These are phyloP conservation scores for Komagataella populi DNA, from an alignment of 805 yeast species.

Conservation along the genomic window DNA sequence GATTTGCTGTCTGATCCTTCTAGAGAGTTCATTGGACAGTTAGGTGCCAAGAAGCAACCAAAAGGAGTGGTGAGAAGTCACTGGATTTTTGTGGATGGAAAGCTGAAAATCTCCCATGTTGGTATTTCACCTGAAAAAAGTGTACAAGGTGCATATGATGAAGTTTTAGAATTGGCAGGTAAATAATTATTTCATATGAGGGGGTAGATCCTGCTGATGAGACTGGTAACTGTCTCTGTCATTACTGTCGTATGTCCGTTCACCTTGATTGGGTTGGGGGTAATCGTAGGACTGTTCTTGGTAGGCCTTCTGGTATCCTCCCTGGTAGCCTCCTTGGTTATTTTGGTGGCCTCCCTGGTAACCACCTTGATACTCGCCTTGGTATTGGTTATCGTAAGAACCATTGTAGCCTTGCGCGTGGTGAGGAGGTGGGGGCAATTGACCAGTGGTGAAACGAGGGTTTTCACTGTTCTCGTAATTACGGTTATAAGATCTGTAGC, in stretches of 20 bases:
- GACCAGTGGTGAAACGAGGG: constrained; percentile 2
- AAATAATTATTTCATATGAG: constrained; percentile 1
- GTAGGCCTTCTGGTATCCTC: neutral
- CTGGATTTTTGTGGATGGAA: constrained; percentile 78
- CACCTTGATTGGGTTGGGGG: constrained; percentile 1
- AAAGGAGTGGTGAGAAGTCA: constrained; percentile 79
- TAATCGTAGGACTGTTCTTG: constrained; percentile 1
- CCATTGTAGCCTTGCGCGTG: constrained; percentile 1
- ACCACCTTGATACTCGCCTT: neutral
- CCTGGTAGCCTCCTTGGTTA: neutral
- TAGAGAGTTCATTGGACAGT: constrained; percentile 47
- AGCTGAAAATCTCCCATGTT: constrained; percentile 37
- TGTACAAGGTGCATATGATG: constrained; percentile 42
- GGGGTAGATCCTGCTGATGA: constrained; percentile 1
- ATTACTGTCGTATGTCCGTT: neutral
- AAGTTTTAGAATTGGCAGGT: constrained; percentile 27
- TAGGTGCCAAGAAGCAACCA: constrained; percentile 80
- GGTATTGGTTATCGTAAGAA: constrained; percentile 1
- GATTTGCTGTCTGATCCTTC: constrained; percentile 67
- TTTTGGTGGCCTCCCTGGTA: neutral
- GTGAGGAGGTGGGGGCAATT: constrained; percentile 4
- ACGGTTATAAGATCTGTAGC: constrained; percentile 28
- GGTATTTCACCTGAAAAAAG: constrained; percentile 49
- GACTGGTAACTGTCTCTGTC: neutral
- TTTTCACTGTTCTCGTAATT: constrained; percentile 1